Evolutionary conservation across 345 rosid genomes (phyloP), one percentile per base, ranked within the genome.

Genomic region (Syzygium aromaticum): DNA sequence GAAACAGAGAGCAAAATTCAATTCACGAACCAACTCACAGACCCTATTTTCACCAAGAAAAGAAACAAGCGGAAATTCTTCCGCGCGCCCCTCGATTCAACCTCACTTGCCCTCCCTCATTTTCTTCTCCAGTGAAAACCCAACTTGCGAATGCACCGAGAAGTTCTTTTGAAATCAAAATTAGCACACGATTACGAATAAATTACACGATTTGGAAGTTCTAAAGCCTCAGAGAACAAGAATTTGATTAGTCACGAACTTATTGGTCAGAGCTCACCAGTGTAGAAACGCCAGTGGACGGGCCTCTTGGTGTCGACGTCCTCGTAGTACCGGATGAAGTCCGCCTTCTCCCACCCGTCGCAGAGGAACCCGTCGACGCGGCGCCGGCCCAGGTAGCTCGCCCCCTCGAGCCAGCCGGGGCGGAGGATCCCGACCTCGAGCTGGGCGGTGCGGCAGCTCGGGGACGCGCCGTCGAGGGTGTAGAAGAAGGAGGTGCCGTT

Each of bases 281-380:
- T 92, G 90, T 92, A 94, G 78, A 92, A 94, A 61, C 90, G 88
- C 97, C 95, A 95, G 30, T 87, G 84, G 64, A 95, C 94, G 23
- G 95, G 95, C 33, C 92, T 90, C 83, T 92, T 90, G 54, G 95
- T 91, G 28, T 86, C 85, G 85, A 93, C 95, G 87, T 93, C 97
- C 80, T 95, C 95, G 52, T 91, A 95, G 73, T 94, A 95, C 92
- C 90, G 86, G 87, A 95, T 88, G 77, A 94, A 94, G n/a, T 92
- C 97, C 7, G 57, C 94, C 90, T 95, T 95, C 89, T 91, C 90
- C 97, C 95, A 95, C 17, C 90, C 94, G 85, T 95, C 92, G 88
- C 97, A 93, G 7, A 92, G 90, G 80, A 95, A 95, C 16, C 94
- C 94, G 77, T 93, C 91, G 11, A 90, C 92, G 51, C 85, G 89